phyloP scores from a whole-genome alignment of 78 protist species.

The Dictyostelium brefeldianum region DNA sequence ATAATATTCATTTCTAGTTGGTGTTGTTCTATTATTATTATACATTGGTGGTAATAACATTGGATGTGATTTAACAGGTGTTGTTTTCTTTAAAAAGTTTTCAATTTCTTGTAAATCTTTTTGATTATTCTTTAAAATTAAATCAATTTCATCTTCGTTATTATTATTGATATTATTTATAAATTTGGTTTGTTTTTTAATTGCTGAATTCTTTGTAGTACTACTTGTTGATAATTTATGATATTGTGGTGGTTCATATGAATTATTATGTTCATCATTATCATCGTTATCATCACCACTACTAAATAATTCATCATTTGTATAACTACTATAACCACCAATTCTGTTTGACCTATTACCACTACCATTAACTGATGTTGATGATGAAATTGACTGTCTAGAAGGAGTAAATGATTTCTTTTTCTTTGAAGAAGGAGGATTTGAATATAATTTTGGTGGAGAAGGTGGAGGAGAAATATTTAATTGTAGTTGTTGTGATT shows the following conservation, averaged over 20 bases:
- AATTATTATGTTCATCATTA: background rate
- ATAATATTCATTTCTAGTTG: background rate
- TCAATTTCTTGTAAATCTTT: slow-evolving; percentile 23
- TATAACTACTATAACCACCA: slow-evolving; percentile 2
- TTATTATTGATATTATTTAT: background rate
- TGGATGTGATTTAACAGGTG: background rate
- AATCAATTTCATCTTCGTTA: background rate
- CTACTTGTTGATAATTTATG: background rate
- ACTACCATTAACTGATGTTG: background rate
- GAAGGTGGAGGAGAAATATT: slow-evolving; percentile 11
- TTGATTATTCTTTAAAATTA: slow-evolving; percentile 6
- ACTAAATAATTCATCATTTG: slow-evolving; percentile 1
- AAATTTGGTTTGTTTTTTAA: background rate
- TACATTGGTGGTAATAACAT: background rate
- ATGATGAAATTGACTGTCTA: background rate
- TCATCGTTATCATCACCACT: background rate
- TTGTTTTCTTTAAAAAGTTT: slow-evolving; percentile 24
- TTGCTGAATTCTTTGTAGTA: background rate
- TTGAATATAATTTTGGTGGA: background rate
- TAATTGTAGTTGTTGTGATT: background rate
- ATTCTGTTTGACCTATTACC: too few species aligned
- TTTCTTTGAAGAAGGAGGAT: background rate
- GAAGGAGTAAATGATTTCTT: background rate
- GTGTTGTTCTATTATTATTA: background rate
- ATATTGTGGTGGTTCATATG: background rate